These are phyloP conservation scores for Penicillium sp. DNA, from an alignment of 2,329 filamentous ascomycete species.

Conservation along the genomic window DNA sequence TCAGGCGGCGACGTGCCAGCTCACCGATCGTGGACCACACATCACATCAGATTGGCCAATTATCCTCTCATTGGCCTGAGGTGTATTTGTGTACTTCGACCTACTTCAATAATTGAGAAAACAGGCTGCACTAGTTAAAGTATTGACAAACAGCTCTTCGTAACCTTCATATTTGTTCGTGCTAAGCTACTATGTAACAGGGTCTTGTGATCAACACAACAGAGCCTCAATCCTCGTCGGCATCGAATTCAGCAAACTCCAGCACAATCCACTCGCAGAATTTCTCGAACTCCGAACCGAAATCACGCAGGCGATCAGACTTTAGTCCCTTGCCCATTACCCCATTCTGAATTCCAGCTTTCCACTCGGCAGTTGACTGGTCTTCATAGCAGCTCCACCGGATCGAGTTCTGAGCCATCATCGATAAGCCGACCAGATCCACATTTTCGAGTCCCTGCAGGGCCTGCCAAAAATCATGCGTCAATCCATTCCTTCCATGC, in stretches of 20 bases:
- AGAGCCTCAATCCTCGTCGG: slow-evolving; percentile 37
- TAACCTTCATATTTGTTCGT: not conserved
- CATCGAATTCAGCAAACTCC: slow-evolving; percentile 62
- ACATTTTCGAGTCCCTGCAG: slow-evolving; percentile 90
- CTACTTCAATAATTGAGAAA: not conserved
- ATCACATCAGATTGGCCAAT: not conserved
- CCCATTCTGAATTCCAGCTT: slow-evolving; percentile 69
- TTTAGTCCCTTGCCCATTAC: slow-evolving; percentile 69
- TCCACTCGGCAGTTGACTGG: slow-evolving; percentile 68
- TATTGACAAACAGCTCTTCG: not conserved
- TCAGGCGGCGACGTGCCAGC: slow-evolving; percentile 19
- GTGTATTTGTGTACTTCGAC: too few species aligned
- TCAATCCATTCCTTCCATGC: slow-evolving; percentile 77
- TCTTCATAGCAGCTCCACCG: slow-evolving; percentile 89
- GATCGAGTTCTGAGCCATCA: slow-evolving; percentile 88
- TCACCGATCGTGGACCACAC: slow-evolving; percentile 5
- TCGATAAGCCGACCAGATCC: slow-evolving; percentile 79
- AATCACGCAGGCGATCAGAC: slow-evolving; percentile 71
- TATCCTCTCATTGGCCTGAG: not conserved
- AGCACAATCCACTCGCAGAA: slow-evolving; percentile 89
- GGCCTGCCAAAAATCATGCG: slow-evolving; percentile 92
- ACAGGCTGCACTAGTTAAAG: not conserved
- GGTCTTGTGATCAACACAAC: slow-evolving; percentile 18
- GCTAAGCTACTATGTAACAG: not conserved
- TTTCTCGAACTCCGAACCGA: slow-evolving; percentile 78